Evolutionary conservation across 805 yeast species (phyloP).

Genomic region (Candida coquimbonensis): DNA sequence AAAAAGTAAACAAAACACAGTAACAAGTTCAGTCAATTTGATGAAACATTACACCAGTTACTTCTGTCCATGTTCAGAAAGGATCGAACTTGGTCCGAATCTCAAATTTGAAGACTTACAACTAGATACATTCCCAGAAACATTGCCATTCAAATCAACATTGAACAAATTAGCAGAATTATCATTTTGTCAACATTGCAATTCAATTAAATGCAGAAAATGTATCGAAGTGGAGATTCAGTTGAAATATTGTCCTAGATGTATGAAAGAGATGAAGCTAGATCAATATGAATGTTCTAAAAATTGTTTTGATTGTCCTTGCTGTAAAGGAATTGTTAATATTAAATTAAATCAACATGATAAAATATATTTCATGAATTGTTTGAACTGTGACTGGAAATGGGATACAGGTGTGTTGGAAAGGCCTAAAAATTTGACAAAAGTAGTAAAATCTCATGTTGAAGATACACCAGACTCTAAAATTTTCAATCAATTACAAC

Average conservation of each 20-base stretch:
- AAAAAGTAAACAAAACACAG: no score
- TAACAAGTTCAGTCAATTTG: no score
- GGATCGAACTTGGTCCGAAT: conserved; percentile 6
- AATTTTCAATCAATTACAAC: conserved; percentile 15
- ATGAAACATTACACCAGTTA: neutral
- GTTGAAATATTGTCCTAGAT: conserved; percentile 21
- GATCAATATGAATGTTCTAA: conserved; percentile 19
- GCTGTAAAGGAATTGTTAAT: conserved; percentile 11
- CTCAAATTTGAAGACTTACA: conserved; percentile 3
- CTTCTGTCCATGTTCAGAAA: conserved; percentile 25
- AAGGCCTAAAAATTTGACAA: conserved; percentile 12
- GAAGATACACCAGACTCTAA: conserved; percentile 1
- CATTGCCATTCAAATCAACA: conserved; percentile 16
- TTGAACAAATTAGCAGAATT: conserved; percentile 12
- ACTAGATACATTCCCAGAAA: conserved; percentile 17
- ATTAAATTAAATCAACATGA: conserved; percentile 7
- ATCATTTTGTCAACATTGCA: conserved; percentile 20
- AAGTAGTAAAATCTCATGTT: conserved; percentile 9
- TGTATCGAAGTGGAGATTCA: conserved; percentile 22
- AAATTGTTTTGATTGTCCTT: conserved; percentile 24
- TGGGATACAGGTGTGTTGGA: conserved; percentile 11
- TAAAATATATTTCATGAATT: conserved; percentile 9
- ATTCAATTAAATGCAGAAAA: conserved; percentile 22
- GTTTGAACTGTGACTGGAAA: conserved; percentile 13
- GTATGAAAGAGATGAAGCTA: conserved; percentile 20